These are phyloP conservation scores for Sequoia sempervirens DNA, from an alignment of 75 land plant species.

Conservation along the genomic window DNA sequence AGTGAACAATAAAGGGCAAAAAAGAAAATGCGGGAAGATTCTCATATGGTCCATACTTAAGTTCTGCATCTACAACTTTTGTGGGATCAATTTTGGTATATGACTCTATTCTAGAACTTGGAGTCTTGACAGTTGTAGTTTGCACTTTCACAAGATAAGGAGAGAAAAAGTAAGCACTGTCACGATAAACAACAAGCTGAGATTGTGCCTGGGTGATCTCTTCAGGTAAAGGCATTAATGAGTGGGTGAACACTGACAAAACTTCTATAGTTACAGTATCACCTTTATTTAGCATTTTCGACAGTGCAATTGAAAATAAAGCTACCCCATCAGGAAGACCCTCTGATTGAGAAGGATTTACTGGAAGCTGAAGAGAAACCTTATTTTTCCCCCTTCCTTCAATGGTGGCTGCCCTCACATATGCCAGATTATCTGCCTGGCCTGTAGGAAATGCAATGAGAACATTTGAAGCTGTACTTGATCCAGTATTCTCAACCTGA, in stretches of 20 bases:
- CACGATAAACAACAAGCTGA: conserved; percentile 80
- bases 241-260: conserved; percentile 65
- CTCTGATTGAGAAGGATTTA: conserved; percentile 26
- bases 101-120: conserved; percentile 79
- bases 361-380: conserved; percentile 26
- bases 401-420: conserved; percentile 27
- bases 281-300: conserved; percentile 51
- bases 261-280: conserved; percentile 55
- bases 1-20: conserved; percentile 65
- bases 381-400: conserved; percentile 74
- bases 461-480: conserved; percentile 51
- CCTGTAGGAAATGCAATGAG: conserved; percentile 48
- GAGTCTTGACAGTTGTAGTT: conserved; percentile 52
- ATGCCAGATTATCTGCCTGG: conserved; percentile 59
- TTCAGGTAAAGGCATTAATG: conserved; percentile 81
- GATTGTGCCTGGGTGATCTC: conserved; percentile 78
- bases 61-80: conserved; percentile 61
- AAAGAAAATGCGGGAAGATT: conserved; percentile 54
- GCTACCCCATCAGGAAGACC: conserved; percentile 43
- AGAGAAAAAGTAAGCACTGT: conserved; percentile 71
- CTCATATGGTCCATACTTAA: conserved; percentile 92
- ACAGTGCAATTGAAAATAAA: conserved; percentile 57
- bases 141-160: conserved; percentile 78
- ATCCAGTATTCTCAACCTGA: conserved; percentile 75
- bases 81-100: conserved; percentile 73